These are phyloP conservation scores for Suillus clintonianus DNA, from an alignment of 768 basidiomycete genomes.

Conservation along the genomic window DNA sequence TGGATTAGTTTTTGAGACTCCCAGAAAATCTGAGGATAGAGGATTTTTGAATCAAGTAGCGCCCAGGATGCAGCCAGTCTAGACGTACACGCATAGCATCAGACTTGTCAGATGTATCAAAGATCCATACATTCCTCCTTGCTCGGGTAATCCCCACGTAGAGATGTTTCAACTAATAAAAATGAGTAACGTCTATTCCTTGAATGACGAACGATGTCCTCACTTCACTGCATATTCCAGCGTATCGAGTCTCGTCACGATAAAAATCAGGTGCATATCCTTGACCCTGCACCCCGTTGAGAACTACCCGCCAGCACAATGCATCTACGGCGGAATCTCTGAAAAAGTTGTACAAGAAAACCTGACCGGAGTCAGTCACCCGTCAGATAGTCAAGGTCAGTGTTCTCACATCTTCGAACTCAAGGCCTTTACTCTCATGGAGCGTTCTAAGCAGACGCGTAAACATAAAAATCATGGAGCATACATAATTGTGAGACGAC, in stretches of 20 bases:
- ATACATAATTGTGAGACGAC: conserved; percentile 14
- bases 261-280: conserved; percentile 45
- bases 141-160: conserved; percentile 76
- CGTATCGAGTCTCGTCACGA: conserved; percentile 46
- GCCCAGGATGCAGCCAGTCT: background rate
- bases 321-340: conserved; percentile 54
- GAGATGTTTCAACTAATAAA: conserved; percentile 56
- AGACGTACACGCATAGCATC: conserved; percentile 57
- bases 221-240: conserved; percentile 61
- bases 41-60: background rate
- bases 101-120: conserved; percentile 57
- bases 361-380: conserved; percentile 38
- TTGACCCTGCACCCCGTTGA: conserved; percentile 40
- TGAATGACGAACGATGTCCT: conserved; percentile 3
- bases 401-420: conserved; percentile 21
- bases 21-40: conserved; percentile 51
- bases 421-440: conserved; percentile 33
- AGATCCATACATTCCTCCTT: conserved; percentile 69
- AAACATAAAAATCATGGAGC: background rate
- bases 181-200: background rate
- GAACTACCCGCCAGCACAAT: conserved; percentile 60
- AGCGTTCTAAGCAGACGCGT: conserved; percentile 23
- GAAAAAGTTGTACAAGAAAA: conserved; percentile 76
- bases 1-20: conserved; percentile 44
- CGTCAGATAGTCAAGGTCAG: background rate